Conservation (phyloP, 768 basidiomycete genomes). For the Tephrocybe sp. region DNA sequence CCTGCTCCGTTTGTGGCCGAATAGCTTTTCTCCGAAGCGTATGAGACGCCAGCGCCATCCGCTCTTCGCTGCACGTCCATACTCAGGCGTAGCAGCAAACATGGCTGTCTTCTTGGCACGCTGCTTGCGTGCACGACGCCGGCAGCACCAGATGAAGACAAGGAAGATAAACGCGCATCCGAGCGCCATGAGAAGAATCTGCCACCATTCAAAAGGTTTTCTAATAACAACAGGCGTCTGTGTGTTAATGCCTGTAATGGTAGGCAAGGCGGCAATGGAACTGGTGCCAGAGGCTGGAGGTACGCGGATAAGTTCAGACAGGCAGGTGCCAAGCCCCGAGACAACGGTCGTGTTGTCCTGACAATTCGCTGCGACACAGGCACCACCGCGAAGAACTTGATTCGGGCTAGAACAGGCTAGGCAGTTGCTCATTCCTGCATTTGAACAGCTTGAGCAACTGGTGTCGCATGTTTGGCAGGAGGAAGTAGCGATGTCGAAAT, state of each 20-base stretch:
- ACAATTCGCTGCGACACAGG: constrained; percentile 64
- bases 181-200: constrained; percentile 80
- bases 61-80: constrained; percentile 29
- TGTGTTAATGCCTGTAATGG: constrained; percentile 52
- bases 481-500: constrained; percentile 60
- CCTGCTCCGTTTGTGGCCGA: constrained; percentile 39
- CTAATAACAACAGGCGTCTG: constrained; percentile 34
- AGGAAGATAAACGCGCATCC: constrained; percentile 81
- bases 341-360: constrained; percentile 50
- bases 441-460: constrained; percentile 63
- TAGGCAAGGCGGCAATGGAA: constrained; percentile 45
- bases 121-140: constrained; percentile 63
- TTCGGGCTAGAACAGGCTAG: constrained; percentile 51
- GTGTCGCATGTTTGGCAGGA: constrained; percentile 68
- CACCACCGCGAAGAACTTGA: constrained; percentile 39
- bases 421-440: constrained; percentile 49
- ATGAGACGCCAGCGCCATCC: constrained; percentile 57
- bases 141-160: constrained; percentile 61
- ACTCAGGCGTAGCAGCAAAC: constrained; percentile 46
- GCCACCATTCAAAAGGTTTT: constrained; percentile 67
- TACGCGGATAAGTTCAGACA: constrained; percentile 63
- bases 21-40: constrained; percentile 58
- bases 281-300: constrained; percentile 45
- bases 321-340: constrained; percentile 73
- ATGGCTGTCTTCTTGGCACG: constrained; percentile 61